A percentile compares a stretch with the other conserved stretches of the same genome.
phyloP scores from a whole-genome alignment of 2,329 filamentous ascomycete genomes.

The Xylaria sp. region DNA sequence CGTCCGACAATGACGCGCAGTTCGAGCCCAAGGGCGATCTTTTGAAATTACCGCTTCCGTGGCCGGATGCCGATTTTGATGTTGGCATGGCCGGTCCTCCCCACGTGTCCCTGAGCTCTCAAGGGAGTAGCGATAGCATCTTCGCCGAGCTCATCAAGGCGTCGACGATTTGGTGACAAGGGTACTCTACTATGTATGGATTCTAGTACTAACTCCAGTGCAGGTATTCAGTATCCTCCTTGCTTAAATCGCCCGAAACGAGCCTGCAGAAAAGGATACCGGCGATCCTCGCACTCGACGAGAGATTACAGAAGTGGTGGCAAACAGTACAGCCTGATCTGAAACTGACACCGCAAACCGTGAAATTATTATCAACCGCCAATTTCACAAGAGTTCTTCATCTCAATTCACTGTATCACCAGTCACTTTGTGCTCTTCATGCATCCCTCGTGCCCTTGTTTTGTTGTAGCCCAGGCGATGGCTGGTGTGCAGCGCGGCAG shows the following conservation, averaged over 20 bases:
- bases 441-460: conserved; percentile 20
- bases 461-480: conserved; percentile 12
- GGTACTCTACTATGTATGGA: neutral
- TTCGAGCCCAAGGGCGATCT: conserved; percentile 8
- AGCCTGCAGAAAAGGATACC: conserved; percentile 9
- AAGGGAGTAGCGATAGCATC: conserved; percentile 1
- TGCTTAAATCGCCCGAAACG: conserved; percentile 13
- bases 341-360: conserved; percentile 8
- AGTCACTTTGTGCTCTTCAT: conserved; percentile 20
- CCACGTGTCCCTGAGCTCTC: conserved; percentile 2
- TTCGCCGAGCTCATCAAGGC: conserved; percentile 17
- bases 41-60: conserved; percentile 10
- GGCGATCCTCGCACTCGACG: conserved; percentile 19
- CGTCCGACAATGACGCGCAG: neutral
- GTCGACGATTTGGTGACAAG: conserved; percentile 15
- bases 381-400: conserved; percentile 14
- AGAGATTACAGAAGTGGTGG: conserved; percentile 22
- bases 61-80: conserved; percentile 19
- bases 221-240: conserved; percentile 14
- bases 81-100: neutral
- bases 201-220: neutral
- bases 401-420: conserved; percentile 17
- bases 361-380: neutral
- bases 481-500: conserved; percentile 12
- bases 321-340: conserved; percentile 2